phyloP scores from a whole-genome alignment of 495 filamentous ascomycete genomes.

The Cladorrhinum samala region DNA sequence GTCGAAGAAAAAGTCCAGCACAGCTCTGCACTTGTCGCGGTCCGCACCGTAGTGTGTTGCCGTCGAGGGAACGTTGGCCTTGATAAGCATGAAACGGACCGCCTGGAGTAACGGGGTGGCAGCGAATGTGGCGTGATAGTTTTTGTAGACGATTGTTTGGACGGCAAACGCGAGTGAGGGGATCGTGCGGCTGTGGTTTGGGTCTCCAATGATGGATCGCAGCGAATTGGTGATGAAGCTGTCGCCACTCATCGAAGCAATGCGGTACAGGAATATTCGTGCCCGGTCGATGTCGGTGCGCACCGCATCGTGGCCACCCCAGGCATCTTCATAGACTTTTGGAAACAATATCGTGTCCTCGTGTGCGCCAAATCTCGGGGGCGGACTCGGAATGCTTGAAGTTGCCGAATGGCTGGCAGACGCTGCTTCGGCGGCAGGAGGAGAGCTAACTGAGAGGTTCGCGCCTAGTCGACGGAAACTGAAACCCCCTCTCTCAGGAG shows the following conservation, averaged over 20 bases:
- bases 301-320: constrained; percentile 16
- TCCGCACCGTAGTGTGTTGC: constrained; percentile 17
- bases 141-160: constrained; percentile 23
- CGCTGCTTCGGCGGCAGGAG: not conserved
- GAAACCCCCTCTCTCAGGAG: not conserved
- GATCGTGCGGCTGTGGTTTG: constrained; percentile 14
- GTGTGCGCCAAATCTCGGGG: too few species aligned
- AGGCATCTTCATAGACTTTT: constrained; percentile 28
- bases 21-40: constrained; percentile 2
- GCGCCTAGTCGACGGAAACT: constrained; percentile 3
- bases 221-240: constrained; percentile 13
- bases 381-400: too few species aligned
- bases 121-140: constrained; percentile 27
- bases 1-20: constrained; percentile 37
- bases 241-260: constrained; percentile 24
- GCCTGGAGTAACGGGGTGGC: constrained; percentile 30
- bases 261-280: constrained; percentile 27
- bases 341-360: constrained; percentile 26
- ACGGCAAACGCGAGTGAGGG: constrained; percentile 24
- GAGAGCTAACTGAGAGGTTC: too few species aligned
- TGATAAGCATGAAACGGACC: constrained; percentile 33
- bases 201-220: constrained; percentile 22
- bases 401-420: not conserved
- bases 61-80: constrained; percentile 21
- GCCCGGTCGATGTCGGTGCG: constrained; percentile 26